Evolutionary conservation across 78 protist species (phyloP), one percentile per base, ranked within the genome.

Genomic region (Emiliania huxleyi): DNA sequence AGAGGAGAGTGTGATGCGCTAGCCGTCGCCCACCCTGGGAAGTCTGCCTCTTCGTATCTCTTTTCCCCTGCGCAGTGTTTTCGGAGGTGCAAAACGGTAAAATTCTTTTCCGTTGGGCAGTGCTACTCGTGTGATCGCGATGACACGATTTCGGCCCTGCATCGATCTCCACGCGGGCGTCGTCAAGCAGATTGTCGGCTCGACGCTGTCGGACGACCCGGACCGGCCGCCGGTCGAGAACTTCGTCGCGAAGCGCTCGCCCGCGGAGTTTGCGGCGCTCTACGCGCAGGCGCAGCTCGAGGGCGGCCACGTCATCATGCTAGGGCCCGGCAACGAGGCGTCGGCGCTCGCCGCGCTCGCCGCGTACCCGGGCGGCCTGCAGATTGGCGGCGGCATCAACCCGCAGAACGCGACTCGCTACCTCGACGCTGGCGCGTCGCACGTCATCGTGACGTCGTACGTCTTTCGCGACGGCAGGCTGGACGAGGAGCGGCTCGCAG

Each of bases 371-470:
- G 91, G 93, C 19, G 94, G 94, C 19, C 23, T 92, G 48, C 94
- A 92, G 92, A 83, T 56, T 8, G 83, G 92, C 48, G 96, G 96
- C 44, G 96, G 96, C 23, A 79, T 94, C 40, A 94, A 46, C 49
- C 91, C 94, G 35, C 6, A 6, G 2, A 94, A 92, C 15, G 96
- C 96, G 26, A 6, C 0, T 25, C 12, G 22, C 21, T 94, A 87
- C 12, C 42, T 94, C 37, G 93, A 91, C 46, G 96, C 94, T 8
- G 96, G 96, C 8, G 96, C 96, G 5, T 52, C 88, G 15, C 96
- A 94, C 69, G 96, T 94, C 37, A 94, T 94, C 35, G 96, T 94
- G 42, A 94, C 96, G 23, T 94, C 96, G 35, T 94, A 92, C 87
- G 91, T 94, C 43, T 94, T 94, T 55, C 23, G 38, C 33, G 91